Percentiles rank a stretch among this genome's conserved stretches.
Evolutionary conservation across 208 protist genomes (phyloP).

Genomic region (Wallacemonas rigidus): DNA sequence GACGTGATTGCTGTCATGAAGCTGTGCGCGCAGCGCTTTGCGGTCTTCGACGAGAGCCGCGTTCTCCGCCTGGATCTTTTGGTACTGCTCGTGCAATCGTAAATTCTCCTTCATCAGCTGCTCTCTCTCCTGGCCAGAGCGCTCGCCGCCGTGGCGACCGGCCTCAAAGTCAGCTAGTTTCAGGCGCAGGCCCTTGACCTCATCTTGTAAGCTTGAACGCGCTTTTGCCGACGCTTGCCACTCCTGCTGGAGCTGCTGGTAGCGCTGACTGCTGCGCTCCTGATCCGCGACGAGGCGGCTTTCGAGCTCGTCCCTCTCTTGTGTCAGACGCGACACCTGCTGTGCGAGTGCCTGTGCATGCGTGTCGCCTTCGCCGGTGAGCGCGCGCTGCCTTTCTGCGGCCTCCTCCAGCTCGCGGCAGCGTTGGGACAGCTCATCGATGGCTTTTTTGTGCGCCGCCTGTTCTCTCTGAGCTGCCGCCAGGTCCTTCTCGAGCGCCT

Average conservation of each 20-base stretch:
- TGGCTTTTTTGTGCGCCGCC: slow-evolving; percentile 27
- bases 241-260: slow-evolving; percentile 36
- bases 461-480: slow-evolving; percentile 24
- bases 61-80: slow-evolving; percentile 55
- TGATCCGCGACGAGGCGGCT: slow-evolving; percentile 31
- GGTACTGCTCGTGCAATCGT: slow-evolving; percentile 68
- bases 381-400: slow-evolving; percentile 29
- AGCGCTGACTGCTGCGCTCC: slow-evolving; percentile 32
- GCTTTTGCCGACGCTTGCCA: slow-evolving; percentile 48
- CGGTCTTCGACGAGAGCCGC: slow-evolving; percentile 44
- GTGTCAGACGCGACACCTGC: slow-evolving; percentile 24
- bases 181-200: slow-evolving; percentile 45
- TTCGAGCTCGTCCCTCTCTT: slow-evolving; percentile 37
- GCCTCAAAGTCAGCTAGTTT: slow-evolving; percentile 45
- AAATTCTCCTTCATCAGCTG: slow-evolving; percentile 69
- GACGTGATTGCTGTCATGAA: slow-evolving; percentile 34
- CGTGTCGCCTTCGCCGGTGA: slow-evolving; percentile 28
- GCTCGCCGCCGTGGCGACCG: slow-evolving; percentile 32
- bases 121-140: slow-evolving; percentile 51
- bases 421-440: slow-evolving; percentile 30
- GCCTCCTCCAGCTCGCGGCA: slow-evolving; percentile 35
- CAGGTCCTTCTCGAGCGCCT: slow-evolving; percentile 35
- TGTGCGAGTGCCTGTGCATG: slow-evolving; percentile 26
- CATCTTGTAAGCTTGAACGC: slow-evolving; percentile 53
- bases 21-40: slow-evolving; percentile 30